phyloP scores from a whole-genome alignment of 148 eudicot genomes.

The Agrostemma githago region DNA sequence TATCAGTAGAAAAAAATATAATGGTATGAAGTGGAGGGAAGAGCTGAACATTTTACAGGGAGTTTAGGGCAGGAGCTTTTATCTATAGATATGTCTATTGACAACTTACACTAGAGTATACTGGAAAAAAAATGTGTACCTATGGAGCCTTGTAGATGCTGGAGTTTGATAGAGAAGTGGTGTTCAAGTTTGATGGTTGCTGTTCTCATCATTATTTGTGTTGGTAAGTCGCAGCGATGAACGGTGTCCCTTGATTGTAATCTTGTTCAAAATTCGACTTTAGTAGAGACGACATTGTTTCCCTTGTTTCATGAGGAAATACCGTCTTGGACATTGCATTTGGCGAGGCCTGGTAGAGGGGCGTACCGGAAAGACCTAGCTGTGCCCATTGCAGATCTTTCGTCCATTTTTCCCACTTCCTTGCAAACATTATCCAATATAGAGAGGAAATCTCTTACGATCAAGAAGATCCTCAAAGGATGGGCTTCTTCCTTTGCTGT shows the following conservation, averaged over 20 bases:
- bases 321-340: slow-evolving; percentile 55
- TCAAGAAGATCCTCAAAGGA: slow-evolving; percentile 53
- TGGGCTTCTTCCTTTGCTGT: slow-evolving; percentile 59
- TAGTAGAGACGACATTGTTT: slow-evolving; percentile 4
- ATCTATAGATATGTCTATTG: slow-evolving; percentile 1
- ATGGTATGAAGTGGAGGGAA: neutral
- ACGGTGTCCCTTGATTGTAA: neutral
- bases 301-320: slow-evolving; percentile 38
- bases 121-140: slow-evolving; percentile 8
- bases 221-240: neutral
- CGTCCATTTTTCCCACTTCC: slow-evolving; percentile 70
- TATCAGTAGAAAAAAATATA: slow-evolving; percentile 10
- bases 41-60: slow-evolving; percentile 18
- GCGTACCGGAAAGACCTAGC: slow-evolving; percentile 70
- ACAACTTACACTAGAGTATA: slow-evolving; percentile 23
- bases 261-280: slow-evolving; percentile 5
- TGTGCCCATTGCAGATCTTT: slow-evolving; percentile 56
- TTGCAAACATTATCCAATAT: slow-evolving; percentile 60
- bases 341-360: slow-evolving; percentile 50
- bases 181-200: neutral
- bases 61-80: slow-evolving; percentile 15
- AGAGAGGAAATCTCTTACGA: slow-evolving; percentile 57
- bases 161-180: slow-evolving; percentile 1
- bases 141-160: slow-evolving; percentile 15
- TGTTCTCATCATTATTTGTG: neutral